Evolutionary conservation across 371 early-diverging fungal species (phyloP).

Genomic region (Vairimorpha necatrix): DNA sequence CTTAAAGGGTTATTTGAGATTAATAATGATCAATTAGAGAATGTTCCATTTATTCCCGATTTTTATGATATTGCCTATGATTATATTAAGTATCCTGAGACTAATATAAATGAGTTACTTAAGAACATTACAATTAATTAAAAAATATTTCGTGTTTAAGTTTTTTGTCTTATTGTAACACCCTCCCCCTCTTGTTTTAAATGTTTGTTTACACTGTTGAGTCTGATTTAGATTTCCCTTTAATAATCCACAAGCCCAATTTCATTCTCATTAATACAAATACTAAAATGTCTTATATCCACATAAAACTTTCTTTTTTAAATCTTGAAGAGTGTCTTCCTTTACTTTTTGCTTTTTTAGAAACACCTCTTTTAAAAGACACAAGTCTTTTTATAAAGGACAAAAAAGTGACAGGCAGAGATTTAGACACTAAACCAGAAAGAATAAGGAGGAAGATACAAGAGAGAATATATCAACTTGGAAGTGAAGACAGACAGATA

Average conservation of each 20-base stretch:
- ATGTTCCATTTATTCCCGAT: constrained; percentile 52
- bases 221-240: neutral
- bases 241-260: neutral
- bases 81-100: constrained; percentile 51
- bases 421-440: too few relatives aligned
- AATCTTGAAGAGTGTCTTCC: too few relatives aligned
- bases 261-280: neutral
- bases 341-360: too few relatives aligned
- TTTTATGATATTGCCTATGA: constrained; percentile 57
- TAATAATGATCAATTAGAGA: neutral
- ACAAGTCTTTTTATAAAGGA: too few relatives aligned
- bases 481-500: constrained; percentile 5
- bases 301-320: too few relatives aligned
- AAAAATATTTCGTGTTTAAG: neutral
- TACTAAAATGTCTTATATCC: neutral
- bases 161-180: too few relatives aligned
- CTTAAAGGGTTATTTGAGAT: neutral
- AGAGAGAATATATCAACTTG: neutral
- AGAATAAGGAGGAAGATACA: neutral
- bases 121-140: constrained; percentile 14
- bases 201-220: neutral
- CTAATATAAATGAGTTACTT: constrained; percentile 12
- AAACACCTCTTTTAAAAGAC: too few relatives aligned
- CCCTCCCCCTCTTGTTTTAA: too few relatives aligned
- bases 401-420: too few relatives aligned